Conservation (phyloP, 176 grass and related monocot genomes). For the Ensete glaucum region DNA sequence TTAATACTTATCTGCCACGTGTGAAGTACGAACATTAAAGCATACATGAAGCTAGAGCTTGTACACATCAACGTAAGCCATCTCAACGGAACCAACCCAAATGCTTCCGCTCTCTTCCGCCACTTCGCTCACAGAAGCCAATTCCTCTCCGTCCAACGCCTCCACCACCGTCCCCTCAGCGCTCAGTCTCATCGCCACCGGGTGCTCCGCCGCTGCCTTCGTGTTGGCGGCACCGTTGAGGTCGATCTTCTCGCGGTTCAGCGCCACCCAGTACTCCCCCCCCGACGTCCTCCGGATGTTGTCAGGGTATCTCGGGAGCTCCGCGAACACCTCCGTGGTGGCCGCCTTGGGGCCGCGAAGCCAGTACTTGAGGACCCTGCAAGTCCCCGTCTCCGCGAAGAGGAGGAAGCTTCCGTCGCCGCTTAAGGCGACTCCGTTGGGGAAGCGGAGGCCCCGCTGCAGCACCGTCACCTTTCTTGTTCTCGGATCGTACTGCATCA, state of each 20-base stretch:
- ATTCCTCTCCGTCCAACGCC: constrained; percentile 38
- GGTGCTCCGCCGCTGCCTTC: constrained; percentile 1
- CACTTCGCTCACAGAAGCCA: constrained; percentile 58
- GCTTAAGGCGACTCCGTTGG: constrained; percentile 67
- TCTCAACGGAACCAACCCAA: constrained; percentile 66
- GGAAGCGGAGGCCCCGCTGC: constrained; percentile 37
- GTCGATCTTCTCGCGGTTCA: constrained; percentile 47
- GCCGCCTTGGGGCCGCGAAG: constrained; percentile 35
- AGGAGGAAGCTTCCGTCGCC: constrained; percentile 55
- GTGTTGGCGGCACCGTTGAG: background rate
- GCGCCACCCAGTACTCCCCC: constrained; percentile 68
- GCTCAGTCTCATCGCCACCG: constrained; percentile 47
- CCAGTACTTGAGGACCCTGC: constrained; percentile 60
- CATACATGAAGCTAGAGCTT: background rate
- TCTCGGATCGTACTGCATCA: constrained; percentile 50
- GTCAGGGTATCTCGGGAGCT: constrained; percentile 83
- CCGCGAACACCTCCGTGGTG: constrained; percentile 32
- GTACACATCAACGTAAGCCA: constrained; percentile 47
- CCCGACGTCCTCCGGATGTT: constrained; percentile 41
- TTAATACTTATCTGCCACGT: too few species aligned
- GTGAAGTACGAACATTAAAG: too few species aligned
- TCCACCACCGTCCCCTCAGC: constrained; percentile 18
- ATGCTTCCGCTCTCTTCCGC: constrained; percentile 41
- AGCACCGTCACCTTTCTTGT: constrained; percentile 44
- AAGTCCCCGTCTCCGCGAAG: constrained; percentile 38